Conservation (phyloP, 306 rosid species). For the Macrotyloma uniflorum region DNA sequence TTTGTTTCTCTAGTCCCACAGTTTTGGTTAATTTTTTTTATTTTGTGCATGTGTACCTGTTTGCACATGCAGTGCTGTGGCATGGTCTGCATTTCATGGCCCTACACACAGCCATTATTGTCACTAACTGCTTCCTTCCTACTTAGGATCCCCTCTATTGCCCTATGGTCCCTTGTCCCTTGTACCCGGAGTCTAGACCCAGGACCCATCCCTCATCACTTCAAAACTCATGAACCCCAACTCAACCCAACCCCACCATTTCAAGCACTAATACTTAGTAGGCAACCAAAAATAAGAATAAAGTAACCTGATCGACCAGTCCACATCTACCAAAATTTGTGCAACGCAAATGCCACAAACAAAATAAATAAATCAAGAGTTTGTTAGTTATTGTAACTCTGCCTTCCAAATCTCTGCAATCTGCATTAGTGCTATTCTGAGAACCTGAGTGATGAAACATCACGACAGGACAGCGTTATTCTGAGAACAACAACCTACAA, state of each 20-base stretch:
- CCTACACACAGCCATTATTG: slow-evolving; percentile 59
- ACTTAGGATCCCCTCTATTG: slow-evolving; percentile 55
- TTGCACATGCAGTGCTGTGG: slow-evolving; percentile 59
- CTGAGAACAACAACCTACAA: not conserved
- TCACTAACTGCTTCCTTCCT: slow-evolving; percentile 48
- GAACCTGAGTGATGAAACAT: slow-evolving; percentile 24
- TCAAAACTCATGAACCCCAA: slow-evolving; percentile 21
- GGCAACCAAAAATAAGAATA: slow-evolving; percentile 32
- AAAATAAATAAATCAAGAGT: not conserved
- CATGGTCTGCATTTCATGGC: slow-evolving; percentile 37
- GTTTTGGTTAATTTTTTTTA: not conserved
- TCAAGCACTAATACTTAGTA: slow-evolving; percentile 9
- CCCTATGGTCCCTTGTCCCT: slow-evolving; percentile 57
- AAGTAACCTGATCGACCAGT: slow-evolving; percentile 33
- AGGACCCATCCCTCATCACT: slow-evolving; percentile 39
- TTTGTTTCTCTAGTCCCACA: slow-evolving; percentile 1
- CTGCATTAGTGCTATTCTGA: slow-evolving; percentile 32
- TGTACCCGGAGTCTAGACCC: slow-evolving; percentile 36
- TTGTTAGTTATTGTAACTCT: slow-evolving; percentile 41
- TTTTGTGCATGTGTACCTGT: slow-evolving; percentile 46
- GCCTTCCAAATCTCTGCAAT: slow-evolving; percentile 39
- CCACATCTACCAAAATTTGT: slow-evolving; percentile 31
- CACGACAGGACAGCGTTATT: slow-evolving; percentile 25
- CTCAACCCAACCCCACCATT: not conserved
- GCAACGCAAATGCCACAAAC: slow-evolving; percentile 17